Evolutionary conservation across 768 basidiomycete genomes (phyloP).

Genomic region (Boletus coccyginus): DNA sequence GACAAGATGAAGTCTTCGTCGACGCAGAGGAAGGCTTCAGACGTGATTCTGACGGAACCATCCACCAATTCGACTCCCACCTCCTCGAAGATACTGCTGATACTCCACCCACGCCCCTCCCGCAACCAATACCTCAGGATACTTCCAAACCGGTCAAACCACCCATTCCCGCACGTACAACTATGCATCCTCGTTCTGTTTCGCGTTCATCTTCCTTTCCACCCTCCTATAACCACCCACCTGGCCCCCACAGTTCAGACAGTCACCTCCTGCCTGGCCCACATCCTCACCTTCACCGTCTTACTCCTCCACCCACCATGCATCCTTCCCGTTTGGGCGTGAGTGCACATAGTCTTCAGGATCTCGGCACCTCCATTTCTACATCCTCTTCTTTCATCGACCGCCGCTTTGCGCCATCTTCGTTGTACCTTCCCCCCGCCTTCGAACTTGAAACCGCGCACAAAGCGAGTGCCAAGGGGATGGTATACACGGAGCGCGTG

Average conservation of each 20-base stretch:
- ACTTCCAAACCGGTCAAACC: constrained; percentile 13
- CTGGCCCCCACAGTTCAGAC: constrained; percentile 18
- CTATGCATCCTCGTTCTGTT: constrained; percentile 13
- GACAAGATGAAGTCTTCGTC: constrained; percentile 26
- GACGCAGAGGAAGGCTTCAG: constrained; percentile 27
- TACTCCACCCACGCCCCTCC: constrained; percentile 2
- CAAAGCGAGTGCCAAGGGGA: constrained; percentile 14
- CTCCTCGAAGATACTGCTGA: constrained; percentile 12
- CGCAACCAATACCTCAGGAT: neutral
- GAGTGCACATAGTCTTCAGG: constrained; percentile 27
- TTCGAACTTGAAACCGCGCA: constrained; percentile 33
- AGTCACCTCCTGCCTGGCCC: constrained; percentile 9
- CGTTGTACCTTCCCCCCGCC: constrained; percentile 34
- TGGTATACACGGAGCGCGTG: constrained; percentile 1
- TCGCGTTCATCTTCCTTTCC: constrained; percentile 22
- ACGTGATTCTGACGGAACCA: constrained; percentile 23
- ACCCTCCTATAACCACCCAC: constrained; percentile 24
- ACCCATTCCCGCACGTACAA: constrained; percentile 18
- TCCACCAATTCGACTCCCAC: constrained; percentile 18
- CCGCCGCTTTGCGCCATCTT: constrained; percentile 47
- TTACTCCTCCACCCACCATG: constrained; percentile 2
- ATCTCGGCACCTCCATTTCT: constrained; percentile 28
- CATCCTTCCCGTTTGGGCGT: constrained; percentile 12
- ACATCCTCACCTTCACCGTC: constrained; percentile 13
- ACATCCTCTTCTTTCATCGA: constrained; percentile 52